These are phyloP conservation scores for Tetrapisispora pingtungensis DNA, from an alignment of 805 yeast species.

Conservation along the genomic window DNA sequence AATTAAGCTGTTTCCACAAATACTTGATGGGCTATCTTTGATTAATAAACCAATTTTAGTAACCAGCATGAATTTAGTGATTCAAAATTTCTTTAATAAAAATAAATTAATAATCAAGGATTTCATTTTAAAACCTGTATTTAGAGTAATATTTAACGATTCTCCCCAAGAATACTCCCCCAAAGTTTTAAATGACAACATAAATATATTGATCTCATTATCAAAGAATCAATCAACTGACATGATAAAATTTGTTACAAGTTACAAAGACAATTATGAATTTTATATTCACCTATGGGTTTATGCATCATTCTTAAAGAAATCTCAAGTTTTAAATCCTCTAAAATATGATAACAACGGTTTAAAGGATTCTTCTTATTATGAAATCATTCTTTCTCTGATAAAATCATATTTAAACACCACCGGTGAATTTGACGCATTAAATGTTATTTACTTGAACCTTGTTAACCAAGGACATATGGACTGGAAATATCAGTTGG, in stretches of 20 bases:
- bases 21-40: conserved; percentile 46
- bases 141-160: conserved; percentile 32
- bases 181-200: conserved; percentile 44
- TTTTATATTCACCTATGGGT: conserved; percentile 30
- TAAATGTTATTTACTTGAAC: conserved; percentile 24
- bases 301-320: conserved; percentile 29
- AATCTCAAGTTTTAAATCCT: conserved; percentile 19
- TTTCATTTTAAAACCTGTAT: conserved; percentile 44
- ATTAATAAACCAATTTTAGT: conserved; percentile 53
- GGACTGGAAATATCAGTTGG: conserved; percentile 30
- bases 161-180: conserved; percentile 34
- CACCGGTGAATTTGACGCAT: conserved; percentile 19
- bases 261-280: conserved; percentile 8
- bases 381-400: conserved; percentile 25
- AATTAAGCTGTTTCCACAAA: conserved; percentile 49
- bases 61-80: conserved; percentile 45
- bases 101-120: conserved; percentile 45
- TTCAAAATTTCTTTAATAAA: conserved; percentile 41
- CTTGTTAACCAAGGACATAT: conserved; percentile 28
- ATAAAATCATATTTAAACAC: conserved; percentile 27
- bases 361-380: conserved; percentile 16
- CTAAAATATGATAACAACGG: conserved; percentile 3
- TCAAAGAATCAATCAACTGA: conserved; percentile 36
- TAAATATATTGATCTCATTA: conserved; percentile 58
- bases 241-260: conserved; percentile 27